Percentiles rank a stretch among this genome's conserved stretches.
Conservation (phyloP, 345 rosid genomes). For the Acer campestre region DNA sequence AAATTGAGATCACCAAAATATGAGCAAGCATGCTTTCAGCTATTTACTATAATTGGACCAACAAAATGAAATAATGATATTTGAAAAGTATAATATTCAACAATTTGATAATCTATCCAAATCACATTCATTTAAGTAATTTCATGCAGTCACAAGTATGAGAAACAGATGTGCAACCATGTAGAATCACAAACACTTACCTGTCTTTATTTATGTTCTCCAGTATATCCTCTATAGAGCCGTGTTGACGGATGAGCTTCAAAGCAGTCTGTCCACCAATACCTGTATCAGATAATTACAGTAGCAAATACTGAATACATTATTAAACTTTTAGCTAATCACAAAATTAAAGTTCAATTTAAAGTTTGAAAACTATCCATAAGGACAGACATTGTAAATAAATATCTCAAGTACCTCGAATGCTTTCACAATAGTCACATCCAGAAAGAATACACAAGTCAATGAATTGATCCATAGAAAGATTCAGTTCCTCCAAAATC, state of each 20-base stretch:
- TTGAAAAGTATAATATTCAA: background rate
- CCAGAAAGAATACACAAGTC: slow-evolving; percentile 97
- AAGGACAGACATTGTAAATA: background rate
- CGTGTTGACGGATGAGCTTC: slow-evolving; percentile 94
- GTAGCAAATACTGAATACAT: slow-evolving; percentile 1
- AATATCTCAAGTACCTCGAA: slow-evolving; percentile 60
- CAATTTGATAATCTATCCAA: background rate
- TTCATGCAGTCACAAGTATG: background rate
- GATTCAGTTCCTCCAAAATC: slow-evolving; percentile 84
- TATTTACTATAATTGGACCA: background rate
- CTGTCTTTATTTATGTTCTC: slow-evolving; percentile 89
- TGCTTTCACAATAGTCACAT: slow-evolving; percentile 96
- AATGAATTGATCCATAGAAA: slow-evolving; percentile 93
- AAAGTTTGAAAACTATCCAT: background rate
- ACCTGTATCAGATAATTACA: slow-evolving; percentile 46
- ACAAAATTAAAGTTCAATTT: slow-evolving; percentile 9
- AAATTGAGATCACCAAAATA: background rate
- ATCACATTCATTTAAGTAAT: background rate
- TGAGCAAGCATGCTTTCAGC: background rate
- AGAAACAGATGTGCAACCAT: background rate
- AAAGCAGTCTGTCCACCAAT: slow-evolving; percentile 90
- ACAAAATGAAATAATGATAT: background rate
- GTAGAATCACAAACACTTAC: slow-evolving; percentile 32
- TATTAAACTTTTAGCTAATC: background rate
- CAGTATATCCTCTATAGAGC: slow-evolving; percentile 77